A percentile compares a stretch with the other conserved stretches of the same genome.
phyloP scores from a whole-genome alignment of 23 red algal genomes.

The Gracilariopsis chorda region DNA sequence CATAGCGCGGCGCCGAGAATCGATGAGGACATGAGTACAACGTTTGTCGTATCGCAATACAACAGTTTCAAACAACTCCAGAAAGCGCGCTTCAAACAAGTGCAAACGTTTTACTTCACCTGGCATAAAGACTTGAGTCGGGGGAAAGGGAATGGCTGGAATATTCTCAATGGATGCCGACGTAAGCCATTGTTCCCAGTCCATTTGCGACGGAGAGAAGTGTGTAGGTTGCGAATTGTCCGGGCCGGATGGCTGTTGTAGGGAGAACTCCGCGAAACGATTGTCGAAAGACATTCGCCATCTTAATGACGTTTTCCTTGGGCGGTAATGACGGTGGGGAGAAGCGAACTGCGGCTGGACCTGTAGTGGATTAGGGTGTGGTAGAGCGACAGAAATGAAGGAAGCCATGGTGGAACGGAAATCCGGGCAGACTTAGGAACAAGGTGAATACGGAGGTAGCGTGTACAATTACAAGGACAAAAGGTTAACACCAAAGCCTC shows the following conservation, averaged over 20 bases:
- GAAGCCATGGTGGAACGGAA: too few relatives aligned
- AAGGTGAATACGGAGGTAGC: too few relatives aligned
- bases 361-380: too few relatives aligned
- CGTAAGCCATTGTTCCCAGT: slow-evolving; percentile 48
- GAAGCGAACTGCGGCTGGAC: too few relatives aligned
- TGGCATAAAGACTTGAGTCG: slow-evolving; percentile 41
- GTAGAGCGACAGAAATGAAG: not conserved
- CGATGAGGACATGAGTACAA: slow-evolving; percentile 58
- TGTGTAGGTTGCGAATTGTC: not conserved
- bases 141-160: slow-evolving; percentile 54
- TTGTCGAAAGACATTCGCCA: not conserved
- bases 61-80: slow-evolving; percentile 49
- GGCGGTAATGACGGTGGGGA: too few relatives aligned
- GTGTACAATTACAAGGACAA: too few relatives aligned
- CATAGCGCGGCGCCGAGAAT: slow-evolving; percentile 23
- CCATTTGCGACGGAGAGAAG: not conserved
- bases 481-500: too few relatives aligned
- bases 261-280: not conserved
- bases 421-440: too few relatives aligned
- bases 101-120: slow-evolving; percentile 53
- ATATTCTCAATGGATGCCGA: not conserved
- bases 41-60: slow-evolving; percentile 46
- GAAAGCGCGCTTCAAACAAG: slow-evolving; percentile 63
- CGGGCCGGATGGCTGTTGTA: not conserved
- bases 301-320: too few relatives aligned